phyloP scores from a whole-genome alignment of 805 yeast species.

The Candida jianshihensis region DNA sequence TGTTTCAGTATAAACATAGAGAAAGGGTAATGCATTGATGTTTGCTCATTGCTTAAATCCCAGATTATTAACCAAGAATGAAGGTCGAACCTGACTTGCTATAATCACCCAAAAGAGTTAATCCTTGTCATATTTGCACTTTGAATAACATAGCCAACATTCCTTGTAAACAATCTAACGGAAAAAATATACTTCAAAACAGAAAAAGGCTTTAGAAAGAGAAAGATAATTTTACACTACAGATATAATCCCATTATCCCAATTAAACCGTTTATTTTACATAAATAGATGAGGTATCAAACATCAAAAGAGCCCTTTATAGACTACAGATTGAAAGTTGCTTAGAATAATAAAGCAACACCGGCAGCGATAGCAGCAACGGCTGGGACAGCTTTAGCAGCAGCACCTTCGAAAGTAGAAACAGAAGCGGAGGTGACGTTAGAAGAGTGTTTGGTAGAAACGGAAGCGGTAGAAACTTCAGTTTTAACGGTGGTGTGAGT shows the following conservation, averaged over 20 bases:
- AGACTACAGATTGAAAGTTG: slow-evolving; percentile 8
- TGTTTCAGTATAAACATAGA: too few species aligned
- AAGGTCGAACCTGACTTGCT: too few species aligned
- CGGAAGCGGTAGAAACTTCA: slow-evolving; percentile 14
- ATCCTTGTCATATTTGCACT: too few species aligned
- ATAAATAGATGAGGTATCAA: slow-evolving; percentile 2
- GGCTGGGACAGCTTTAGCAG: slow-evolving; percentile 38
- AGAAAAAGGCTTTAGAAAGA: too few species aligned
- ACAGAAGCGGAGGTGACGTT: slow-evolving; percentile 18
- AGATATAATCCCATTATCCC: not conserved
- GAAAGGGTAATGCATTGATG: too few species aligned
- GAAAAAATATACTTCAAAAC: too few species aligned
- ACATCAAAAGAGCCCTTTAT: slow-evolving; percentile 1
- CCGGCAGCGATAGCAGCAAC: slow-evolving; percentile 43
- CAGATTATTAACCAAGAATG: too few species aligned
- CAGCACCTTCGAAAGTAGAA: slow-evolving; percentile 35
- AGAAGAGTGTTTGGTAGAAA: slow-evolving; percentile 24
- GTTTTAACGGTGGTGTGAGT: slow-evolving; percentile 8
- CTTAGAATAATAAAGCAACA: slow-evolving; percentile 42
- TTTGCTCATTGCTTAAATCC: too few species aligned
- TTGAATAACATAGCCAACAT: too few species aligned
- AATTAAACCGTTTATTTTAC: slow-evolving; percentile 1
- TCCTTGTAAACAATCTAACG: not conserved
- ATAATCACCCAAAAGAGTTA: too few species aligned
- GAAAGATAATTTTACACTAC: not conserved